A percentile compares a stretch with the other conserved stretches of the same genome.
These are phyloP conservation scores for Brassica nigra DNA, from an alignment of 345 rosid species.

Conservation along the genomic window DNA sequence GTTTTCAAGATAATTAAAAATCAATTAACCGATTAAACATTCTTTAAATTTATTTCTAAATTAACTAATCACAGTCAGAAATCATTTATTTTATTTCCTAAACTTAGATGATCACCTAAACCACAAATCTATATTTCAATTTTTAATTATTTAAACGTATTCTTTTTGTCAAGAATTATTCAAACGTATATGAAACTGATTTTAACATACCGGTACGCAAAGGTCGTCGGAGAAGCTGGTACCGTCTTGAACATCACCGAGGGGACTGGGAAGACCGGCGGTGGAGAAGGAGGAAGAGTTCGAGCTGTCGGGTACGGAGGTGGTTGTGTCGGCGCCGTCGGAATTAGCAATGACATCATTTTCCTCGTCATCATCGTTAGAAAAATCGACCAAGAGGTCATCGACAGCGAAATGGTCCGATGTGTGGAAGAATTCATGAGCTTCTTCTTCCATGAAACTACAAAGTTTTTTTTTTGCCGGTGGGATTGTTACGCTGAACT, in stretches of 20 bases:
- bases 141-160: background rate
- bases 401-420: slow-evolving; percentile 80
- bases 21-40: background rate
- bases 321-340: slow-evolving; percentile 39
- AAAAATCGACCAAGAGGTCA: slow-evolving; percentile 78
- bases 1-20: background rate
- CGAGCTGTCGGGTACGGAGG: slow-evolving; percentile 61
- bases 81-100: background rate
- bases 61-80: background rate
- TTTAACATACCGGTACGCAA: slow-evolving; percentile 72
- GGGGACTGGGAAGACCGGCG: slow-evolving; percentile 39
- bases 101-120: background rate
- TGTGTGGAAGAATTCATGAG: slow-evolving; percentile 29
- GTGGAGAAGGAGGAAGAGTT: slow-evolving; percentile 44
- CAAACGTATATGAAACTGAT: background rate
- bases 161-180: background rate
- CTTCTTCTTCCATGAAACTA: slow-evolving; percentile 34
- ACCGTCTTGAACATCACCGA: slow-evolving; percentile 47
- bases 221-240: slow-evolving; percentile 62
- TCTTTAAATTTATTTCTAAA: too few relatives aligned
- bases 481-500: slow-evolving; percentile 14
- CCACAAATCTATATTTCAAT: background rate
- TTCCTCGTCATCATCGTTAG: slow-evolving; percentile 65
- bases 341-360: slow-evolving; percentile 44
- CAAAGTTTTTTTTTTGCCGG: background rate